Evolutionary conservation across 1,139 yeast genomes (phyloP).

Genomic region (Debaryomycetaceae sp.): DNA sequence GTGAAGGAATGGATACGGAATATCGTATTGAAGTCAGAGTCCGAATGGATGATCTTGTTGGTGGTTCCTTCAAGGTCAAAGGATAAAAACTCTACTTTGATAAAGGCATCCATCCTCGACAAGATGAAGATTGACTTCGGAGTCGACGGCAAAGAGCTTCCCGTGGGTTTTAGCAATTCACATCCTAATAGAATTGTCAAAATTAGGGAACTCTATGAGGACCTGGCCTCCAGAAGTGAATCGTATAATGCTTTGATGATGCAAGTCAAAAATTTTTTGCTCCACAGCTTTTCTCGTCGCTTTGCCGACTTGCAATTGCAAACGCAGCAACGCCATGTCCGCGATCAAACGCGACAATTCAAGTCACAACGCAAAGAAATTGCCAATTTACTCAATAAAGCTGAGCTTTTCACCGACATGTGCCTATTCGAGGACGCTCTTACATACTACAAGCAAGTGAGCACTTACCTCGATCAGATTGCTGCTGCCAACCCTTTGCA

Average conservation of each 20-base stretch:
- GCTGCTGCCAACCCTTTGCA: too few species aligned
- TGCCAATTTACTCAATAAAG: constrained; percentile 16
- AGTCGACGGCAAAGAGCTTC: constrained; percentile 35
- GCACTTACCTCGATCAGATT: constrained; percentile 12
- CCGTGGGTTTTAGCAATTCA: constrained; percentile 8
- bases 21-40: constrained; percentile 35
- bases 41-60: constrained; percentile 65
- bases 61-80: constrained; percentile 45
- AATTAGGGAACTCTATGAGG: constrained; percentile 34
- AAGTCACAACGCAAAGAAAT: constrained; percentile 10
- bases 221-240: constrained; percentile 38
- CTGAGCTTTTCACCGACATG: constrained; percentile 41
- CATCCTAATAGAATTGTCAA: constrained; percentile 34
- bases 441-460: constrained; percentile 38
- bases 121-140: constrained; percentile 68
- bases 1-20: constrained; percentile 74
- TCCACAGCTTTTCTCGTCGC: constrained; percentile 43
- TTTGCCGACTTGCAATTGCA: constrained; percentile 1
- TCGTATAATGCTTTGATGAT: constrained; percentile 45
- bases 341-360: not conserved
- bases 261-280: constrained; percentile 47
- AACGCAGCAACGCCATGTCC: too few species aligned
- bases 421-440: constrained; percentile 57
- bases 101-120: constrained; percentile 56
- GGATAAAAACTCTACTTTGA: constrained; percentile 36